Evolutionary conservation across 306 rosid genomes (phyloP), one percentile per base, ranked within the genome.

Genomic region (Prunus mira): DNA sequence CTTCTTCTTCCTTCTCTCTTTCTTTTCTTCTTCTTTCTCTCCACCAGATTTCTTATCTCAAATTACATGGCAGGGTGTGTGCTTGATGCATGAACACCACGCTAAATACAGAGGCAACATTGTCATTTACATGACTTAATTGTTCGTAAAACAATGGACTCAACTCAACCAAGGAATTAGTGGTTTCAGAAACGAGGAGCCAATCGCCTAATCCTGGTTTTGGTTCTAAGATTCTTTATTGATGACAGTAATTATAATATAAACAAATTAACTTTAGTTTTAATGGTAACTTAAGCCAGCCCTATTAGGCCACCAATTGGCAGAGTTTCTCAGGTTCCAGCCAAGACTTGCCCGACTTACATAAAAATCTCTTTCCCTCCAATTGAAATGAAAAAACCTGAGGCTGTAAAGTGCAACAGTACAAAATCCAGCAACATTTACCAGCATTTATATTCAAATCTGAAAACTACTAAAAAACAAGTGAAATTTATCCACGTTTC

Each of bases 231-330:
- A 65, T 65, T 65, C 19, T 3, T 24, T 25, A 65, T 51, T 38
- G 9, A 41, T n/a, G 24, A 25, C n/a, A 20, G 32, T 46, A 32
- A 43, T 22, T 22, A 67, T 67, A 67, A 45, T 45, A 56, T 46
- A 5, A 10, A 25, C 54, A 66, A 4, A 5, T 4, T 22, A 67
- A 46, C 65, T 20, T 55, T 34, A 3, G 46, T 55, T 38, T n/a
- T 34, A 34, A 56, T 72, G 30, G 67, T 72, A 72, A 72, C 12
- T 27, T 41, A 12, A 52, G 50, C 62, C 74, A 51, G 43, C 45
- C 46, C 14, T 12, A 18, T 14, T n/a, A 50, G 22, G 27, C 24
- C 15, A 56, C 74, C 51, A 71, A 71, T 52, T 52, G 75, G 50
- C 34, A 56, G 17, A 72, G 22, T 15, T 34, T 6, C 75, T 17